Evolutionary conservation across 2,329 filamentous ascomycete genomes (phyloP), one percentile per base, ranked within the genome.

Genomic region (Leptodontidium sp.): DNA sequence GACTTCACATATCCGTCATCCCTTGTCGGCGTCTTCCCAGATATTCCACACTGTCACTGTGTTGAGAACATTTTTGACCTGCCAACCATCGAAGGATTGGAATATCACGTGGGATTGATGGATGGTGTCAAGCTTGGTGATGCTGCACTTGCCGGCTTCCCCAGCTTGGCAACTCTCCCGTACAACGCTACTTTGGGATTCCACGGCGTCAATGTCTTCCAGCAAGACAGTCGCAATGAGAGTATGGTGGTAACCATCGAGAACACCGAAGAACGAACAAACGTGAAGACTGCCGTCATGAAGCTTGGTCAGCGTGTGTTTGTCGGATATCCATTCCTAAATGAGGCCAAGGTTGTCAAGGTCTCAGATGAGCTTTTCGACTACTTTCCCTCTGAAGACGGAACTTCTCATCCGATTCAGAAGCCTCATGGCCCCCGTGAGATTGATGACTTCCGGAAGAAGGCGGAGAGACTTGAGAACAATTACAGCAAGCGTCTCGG

Each of bases 41-140:
- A 98, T 75, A 86, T 99, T 59, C 85, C 88, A 7, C 88, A 92
- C 77, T 99, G 96, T 78, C 93, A 88, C 75, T 99, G 97, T 76
- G 88, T 98, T 43, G 93, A 97, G 80, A 99, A 99, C 78, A 94
- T 97, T 35, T 99, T 97, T 77, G 96, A 99, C 72, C 85, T 99
- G 45, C 97, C 97, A 8, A 92, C 91, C 4, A 93, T 97, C 80
- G 95, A 98, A 65, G 96, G 95, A 1, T 82, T 98, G 61, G 91
- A 97, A 69, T 92, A 93, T 63, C 90, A 93, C 75, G 88, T 94
- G 68, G 96, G 94, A 8, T 83, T 99, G 64, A 90, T 97, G 72
- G 88, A 92, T 29, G 95, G 93, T 52, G 94, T 92, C 7, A 91
- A 97, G 78, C 83, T 98, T 63, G 96, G 93, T 24, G 85, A 88